A percentile compares a stretch with the other conserved stretches of the same genome.
Conservation (phyloP, 371 early-diverging fungal genomes). For the Lichtheimia ramosa region DNA sequence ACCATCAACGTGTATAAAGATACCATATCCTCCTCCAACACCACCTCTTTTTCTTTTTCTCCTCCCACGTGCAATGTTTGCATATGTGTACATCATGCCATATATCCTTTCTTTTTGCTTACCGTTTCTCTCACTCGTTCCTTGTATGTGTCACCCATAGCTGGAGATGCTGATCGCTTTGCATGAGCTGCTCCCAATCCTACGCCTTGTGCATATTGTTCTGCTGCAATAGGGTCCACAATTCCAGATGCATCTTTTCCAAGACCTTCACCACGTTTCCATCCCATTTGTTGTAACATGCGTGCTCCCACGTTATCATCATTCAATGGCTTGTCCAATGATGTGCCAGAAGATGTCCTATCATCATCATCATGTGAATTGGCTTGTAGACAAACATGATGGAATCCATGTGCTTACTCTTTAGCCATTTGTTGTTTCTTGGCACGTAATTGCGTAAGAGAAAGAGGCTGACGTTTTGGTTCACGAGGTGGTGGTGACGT, state of each 20-base stretch:
- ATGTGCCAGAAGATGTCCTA: constrained; percentile 18
- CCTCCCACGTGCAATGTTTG: no score
- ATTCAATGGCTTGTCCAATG: constrained; percentile 29
- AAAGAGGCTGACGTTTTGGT: neutral
- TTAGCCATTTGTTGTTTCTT: constrained; percentile 2
- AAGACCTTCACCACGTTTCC: constrained; percentile 46
- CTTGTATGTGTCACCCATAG: constrained; percentile 13
- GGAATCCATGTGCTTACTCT: neutral
- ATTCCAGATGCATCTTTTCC: constrained; percentile 44
- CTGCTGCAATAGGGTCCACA: constrained; percentile 40
- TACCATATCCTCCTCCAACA: neutral
- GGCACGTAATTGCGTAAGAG: neutral
- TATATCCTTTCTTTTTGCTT: neutral
- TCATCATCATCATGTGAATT: no score
- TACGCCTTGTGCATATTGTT: constrained; percentile 38
- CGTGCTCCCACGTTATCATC: constrained; percentile 45
- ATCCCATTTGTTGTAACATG: constrained; percentile 46
- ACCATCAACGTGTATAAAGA: neutral
- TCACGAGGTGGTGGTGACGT: neutral
- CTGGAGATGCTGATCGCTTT: constrained; percentile 3
- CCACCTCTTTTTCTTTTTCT: no score
- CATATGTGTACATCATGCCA: neutral
- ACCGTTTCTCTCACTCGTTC: constrained; percentile 25
- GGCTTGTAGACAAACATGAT: neutral
- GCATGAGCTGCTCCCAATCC: constrained; percentile 31